Base-by-base conservation (phyloP, 1,284 basidiomycete species). In the Fomitopsis palustris region DNA sequence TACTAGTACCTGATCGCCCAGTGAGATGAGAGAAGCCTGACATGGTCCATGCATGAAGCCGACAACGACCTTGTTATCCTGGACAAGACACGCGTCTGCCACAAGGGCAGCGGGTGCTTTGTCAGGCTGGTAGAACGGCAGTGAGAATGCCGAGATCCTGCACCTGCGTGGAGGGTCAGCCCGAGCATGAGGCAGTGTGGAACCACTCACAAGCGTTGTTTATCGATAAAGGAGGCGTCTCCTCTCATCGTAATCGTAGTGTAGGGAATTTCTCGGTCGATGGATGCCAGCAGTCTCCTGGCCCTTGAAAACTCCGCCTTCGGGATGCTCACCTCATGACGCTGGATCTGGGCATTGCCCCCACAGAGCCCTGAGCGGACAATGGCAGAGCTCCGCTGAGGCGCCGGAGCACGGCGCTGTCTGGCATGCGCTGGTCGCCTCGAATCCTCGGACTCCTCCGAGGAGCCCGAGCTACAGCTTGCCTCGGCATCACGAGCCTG, bases 201-300 rank as follows among this genome's bases (percentile, higher is more conserved):
- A 33, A 35, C 29, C 54, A 66, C 70, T 62, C 63, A 72, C 71
- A 71, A 70, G 56, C 68, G 62, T 55, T 62, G 67, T 59, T 74
- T 71, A 62, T 78, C 64, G 60, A 83, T 78, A 64, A 81, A 83
- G 58, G 84, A 78, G 17, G 75, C 69, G 61, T 84, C 80, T 25
- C 77, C 78, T 45, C 80, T 72, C 81, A 84, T 81, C 29, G 79
- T 77, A 47, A 85, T 71, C 19, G 80, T 77, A 43, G 77, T 72
- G 33, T 81, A 63, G 12, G 79, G 78, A 42, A 76, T 63, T 41
- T 65, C 64, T 23, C 61, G 57, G 51, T 71, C 66, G 31, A 61
- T 52, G 39, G 79, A 77, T 27, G 77, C 65, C 17, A 84, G 64
- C 56, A 85, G 64, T 53, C 83, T 71, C 64, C 80, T 73, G 43